Conservation (phyloP, 805 yeast genomes). For the Naumovozyma baii region DNA sequence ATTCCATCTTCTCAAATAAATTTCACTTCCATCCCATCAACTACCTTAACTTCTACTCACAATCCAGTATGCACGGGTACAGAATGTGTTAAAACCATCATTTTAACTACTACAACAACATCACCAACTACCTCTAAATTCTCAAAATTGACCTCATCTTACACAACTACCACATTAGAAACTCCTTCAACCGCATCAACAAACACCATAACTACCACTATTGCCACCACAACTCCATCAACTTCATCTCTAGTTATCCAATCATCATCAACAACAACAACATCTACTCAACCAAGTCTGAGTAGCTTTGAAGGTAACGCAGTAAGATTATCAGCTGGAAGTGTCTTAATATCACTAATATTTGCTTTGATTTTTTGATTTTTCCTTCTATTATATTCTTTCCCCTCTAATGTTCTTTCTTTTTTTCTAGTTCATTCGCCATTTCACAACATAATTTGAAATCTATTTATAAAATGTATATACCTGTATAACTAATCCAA, state of each 20-base stretch:
- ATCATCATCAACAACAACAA: background rate
- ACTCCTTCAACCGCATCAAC: background rate
- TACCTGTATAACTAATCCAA: too few relatives aligned
- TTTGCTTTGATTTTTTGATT: background rate
- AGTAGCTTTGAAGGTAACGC: constrained; percentile 6
- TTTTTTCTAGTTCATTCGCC: too few relatives aligned
- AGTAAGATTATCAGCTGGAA: background rate
- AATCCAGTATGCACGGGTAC: too few relatives aligned
- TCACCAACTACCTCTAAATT: background rate
- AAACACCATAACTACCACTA: background rate
- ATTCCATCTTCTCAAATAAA: too few relatives aligned
- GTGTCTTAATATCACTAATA: background rate
- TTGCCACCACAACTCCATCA: background rate
- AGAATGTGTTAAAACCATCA: too few relatives aligned
- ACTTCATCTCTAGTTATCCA: background rate
- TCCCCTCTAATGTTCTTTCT: background rate
- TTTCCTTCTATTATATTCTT: background rate
- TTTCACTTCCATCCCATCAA: too few relatives aligned
- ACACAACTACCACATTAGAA: background rate
- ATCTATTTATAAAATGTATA: too few relatives aligned
- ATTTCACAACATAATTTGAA: too few relatives aligned
- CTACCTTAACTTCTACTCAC: too few relatives aligned
- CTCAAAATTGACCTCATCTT: too few relatives aligned
- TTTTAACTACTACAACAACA: background rate
- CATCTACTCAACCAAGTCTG: background rate